These are phyloP conservation scores for Chrysopogon serrulatus DNA, from an alignment of 176 grass and related monocot genomes.

Conservation along the genomic window DNA sequence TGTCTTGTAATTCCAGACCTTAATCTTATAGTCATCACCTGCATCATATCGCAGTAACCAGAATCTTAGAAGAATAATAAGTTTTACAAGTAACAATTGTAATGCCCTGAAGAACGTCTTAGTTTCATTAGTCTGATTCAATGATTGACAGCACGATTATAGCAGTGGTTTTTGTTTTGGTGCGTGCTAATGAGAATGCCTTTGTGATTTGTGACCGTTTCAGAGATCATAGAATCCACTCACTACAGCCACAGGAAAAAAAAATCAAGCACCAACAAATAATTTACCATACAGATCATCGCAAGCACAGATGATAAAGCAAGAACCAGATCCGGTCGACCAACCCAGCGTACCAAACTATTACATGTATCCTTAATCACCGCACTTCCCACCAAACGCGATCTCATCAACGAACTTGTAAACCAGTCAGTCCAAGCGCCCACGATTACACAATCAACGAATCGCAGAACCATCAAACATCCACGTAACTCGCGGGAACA, in stretches of 20 bases:
- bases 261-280: neutral
- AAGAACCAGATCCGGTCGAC: conserved; percentile 37
- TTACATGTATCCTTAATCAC: neutral
- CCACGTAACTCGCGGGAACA: neutral
- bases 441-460: neutral
- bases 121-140: neutral
- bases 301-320: neutral
- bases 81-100: neutral
- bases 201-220: neutral
- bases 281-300: neutral
- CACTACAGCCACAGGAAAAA: neutral
- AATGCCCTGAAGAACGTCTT: neutral
- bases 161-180: neutral
- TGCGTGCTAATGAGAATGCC: neutral
- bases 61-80: neutral
- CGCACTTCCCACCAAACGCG: neutral
- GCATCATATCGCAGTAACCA: conserved; percentile 15
- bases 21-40: conserved; percentile 99
- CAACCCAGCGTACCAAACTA: conserved; percentile 19
- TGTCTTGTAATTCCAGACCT: conserved; percentile 99
- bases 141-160: neutral
- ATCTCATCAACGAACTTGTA: conserved; percentile 5
- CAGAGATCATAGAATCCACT: neutral
- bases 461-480: neutral
- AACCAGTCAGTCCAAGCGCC: neutral